Evolutionary conservation across 2,329 filamentous ascomycete genomes (phyloP).

Genomic region (Botrytis medusae): DNA sequence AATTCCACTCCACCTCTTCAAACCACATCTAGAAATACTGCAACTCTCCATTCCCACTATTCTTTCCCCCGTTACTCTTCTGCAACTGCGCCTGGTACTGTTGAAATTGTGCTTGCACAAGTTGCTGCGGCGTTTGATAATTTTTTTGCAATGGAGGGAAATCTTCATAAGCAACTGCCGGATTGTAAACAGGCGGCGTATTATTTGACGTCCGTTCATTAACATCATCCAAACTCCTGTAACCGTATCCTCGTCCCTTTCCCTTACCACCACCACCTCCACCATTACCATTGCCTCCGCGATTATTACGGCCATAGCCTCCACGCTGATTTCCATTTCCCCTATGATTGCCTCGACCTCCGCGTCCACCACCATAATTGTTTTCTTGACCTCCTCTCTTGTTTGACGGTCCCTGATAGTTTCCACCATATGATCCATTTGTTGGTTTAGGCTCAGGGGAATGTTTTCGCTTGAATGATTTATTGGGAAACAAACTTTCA

Average conservation of each 20-base stretch:
- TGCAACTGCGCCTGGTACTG: conserved; percentile 38
- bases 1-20: background rate
- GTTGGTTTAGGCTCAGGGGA: conserved; percentile 46
- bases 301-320: conserved; percentile 32
- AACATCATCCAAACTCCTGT: conserved; percentile 68
- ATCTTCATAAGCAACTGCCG: conserved; percentile 40
- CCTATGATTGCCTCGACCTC: conserved; percentile 41
- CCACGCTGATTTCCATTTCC: conserved; percentile 47
- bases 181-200: conserved; percentile 37
- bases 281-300: conserved; percentile 32
- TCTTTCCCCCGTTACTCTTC: conserved; percentile 32
- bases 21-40: conserved; percentile 33
- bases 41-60: conserved; percentile 33
- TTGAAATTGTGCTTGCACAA: conserved; percentile 39
- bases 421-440: conserved; percentile 34
- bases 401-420: conserved; percentile 40
- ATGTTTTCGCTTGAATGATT: conserved; percentile 61
- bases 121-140: conserved; percentile 39
- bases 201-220: conserved; percentile 47
- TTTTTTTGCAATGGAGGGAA: conserved; percentile 40
- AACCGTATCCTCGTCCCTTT: conserved; percentile 53
- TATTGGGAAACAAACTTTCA: conserved; percentile 62
- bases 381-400: conserved; percentile 37
- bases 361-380: conserved; percentile 35
- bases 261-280: conserved; percentile 44